Base-by-base conservation (phyloP, 2,329 filamentous ascomycete genomes). In the Endocalyx cinctus region DNA sequence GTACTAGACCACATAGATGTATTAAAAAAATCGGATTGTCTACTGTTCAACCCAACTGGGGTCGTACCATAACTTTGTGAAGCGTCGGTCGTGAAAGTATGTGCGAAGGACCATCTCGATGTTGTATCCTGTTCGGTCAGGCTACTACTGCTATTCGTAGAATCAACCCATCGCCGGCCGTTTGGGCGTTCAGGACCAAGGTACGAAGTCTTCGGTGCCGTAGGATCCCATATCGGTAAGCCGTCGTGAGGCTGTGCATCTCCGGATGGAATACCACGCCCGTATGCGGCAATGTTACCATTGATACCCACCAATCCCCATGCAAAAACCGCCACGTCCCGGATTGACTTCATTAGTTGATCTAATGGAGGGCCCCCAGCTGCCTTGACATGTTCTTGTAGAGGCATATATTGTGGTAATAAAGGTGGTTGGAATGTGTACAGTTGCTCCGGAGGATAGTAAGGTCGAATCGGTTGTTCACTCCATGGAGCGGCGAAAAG, bases 261-360 rank as follows among this genome's bases (percentile, higher is more conserved):
- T n/a, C 76, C 81, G 14, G 59, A 63, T 1, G 84, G 79, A 17
- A 63, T 67, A 3, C 84, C 83, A 5, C 66, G 68, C 28, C 75
- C 68, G 48, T 82, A 83, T 4, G 74, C 68, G 12, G 79, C 77
- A 34, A 90, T 62, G 25, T 77, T 81, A 11, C 82, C 82, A 55
- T 92, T 90, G 64, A 89, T 89, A 15, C 85, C 85, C 16, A 80
- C 77, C 10, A 90, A 62, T 2, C 81, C 82, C 86, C 86, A 94
- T 8, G 86, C 86, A 54, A 94, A 92, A n/a, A 92, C 83, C 2
- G 84, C 86, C 29, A 89, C 83, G 34, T 92, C 86, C 36, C 84
- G 79, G 45, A 94, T 94, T 3, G 82, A 83, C 34, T 74, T 71
- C 83, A 92, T 87, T 48, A 92, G 77, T 34, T 79, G 72, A 17